Percentiles rank a stretch among this genome's conserved stretches.
phyloP scores from a whole-genome alignment of 306 rosid genomes.

The Ceratonia siliqua region DNA sequence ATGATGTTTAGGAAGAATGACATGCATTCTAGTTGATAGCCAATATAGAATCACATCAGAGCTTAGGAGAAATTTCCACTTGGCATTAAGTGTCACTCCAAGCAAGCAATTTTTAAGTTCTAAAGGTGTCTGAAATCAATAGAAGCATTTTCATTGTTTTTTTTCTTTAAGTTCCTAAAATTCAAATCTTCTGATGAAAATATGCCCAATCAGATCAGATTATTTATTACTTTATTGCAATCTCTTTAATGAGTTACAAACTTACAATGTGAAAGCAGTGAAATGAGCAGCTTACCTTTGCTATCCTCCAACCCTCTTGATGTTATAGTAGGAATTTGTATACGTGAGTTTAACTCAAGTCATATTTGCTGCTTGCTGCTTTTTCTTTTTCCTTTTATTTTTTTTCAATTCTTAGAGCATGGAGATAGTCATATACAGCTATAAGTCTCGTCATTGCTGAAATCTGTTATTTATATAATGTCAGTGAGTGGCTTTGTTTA shows the following conservation, averaged over 20 bases:
- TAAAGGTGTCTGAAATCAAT: not conserved
- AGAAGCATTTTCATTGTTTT: conserved; percentile 4
- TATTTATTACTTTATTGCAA: not conserved
- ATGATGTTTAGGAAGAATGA: not conserved
- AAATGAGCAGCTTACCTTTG: not conserved
- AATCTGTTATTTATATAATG: not conserved
- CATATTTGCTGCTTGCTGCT: not conserved
- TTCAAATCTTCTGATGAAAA: not conserved
- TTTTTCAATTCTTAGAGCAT: conserved; percentile 21
- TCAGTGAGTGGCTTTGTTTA: not conserved
- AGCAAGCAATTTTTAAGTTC: not conserved
- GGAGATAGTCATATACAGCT: conserved; percentile 11
- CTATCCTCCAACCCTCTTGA: not conserved
- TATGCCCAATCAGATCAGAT: not conserved
- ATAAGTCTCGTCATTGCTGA: not conserved
- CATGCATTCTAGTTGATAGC: not conserved
- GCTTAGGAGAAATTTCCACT: not conserved
- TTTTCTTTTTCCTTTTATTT: not conserved
- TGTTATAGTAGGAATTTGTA: not conserved
- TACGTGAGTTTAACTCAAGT: not conserved
- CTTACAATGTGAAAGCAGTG: not conserved
- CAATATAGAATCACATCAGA: not conserved
- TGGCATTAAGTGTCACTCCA: not conserved
- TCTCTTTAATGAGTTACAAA: not conserved
- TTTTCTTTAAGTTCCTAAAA: not conserved